Conservation (phyloP, 371 early-diverging fungal species). For the Blyttiomyces sp. region DNA sequence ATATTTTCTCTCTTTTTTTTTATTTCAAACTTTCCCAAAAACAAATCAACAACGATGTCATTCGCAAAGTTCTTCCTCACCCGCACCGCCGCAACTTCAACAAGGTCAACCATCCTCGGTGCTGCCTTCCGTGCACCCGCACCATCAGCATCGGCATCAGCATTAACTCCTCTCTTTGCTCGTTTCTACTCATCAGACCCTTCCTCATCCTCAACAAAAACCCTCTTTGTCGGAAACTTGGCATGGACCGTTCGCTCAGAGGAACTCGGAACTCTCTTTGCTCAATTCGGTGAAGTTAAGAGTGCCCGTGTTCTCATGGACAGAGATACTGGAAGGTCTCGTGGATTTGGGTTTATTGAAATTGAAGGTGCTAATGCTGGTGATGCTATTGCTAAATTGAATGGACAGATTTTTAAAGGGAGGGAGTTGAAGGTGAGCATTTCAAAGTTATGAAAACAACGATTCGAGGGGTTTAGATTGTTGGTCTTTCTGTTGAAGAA, state of each 20-base stretch:
- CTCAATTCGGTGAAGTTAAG: slow-evolving; percentile 30
- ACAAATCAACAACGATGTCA: no score
- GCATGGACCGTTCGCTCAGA: slow-evolving; percentile 27
- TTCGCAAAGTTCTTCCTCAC: no score
- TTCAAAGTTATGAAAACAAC: no score
- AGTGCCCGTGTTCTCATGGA: slow-evolving; percentile 42
- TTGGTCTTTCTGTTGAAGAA: no score
- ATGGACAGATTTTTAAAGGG: slow-evolving; percentile 33
- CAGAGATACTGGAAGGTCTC: slow-evolving; percentile 45
- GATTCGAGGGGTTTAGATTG: no score
- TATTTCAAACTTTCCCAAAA: no score
- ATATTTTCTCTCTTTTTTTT: no score
- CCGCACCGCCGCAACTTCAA: no score
- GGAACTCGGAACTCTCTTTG: slow-evolving; percentile 30
- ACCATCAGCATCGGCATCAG: no score
- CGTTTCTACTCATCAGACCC: slow-evolving; percentile 5
- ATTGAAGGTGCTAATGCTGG: slow-evolving; percentile 29
- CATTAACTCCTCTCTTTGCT: no score
- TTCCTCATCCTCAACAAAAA: slow-evolving; percentile 31
- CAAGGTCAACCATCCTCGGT: no score
- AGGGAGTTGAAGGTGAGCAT: slow-evolving; percentile 28
- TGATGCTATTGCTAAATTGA: slow-evolving; percentile 30
- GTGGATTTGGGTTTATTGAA: slow-evolving; percentile 46
- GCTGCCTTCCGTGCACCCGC: no score
- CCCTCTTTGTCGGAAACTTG: slow-evolving; percentile 40